These are phyloP conservation scores for Candida albicans DNA, from an alignment of 1,139 yeast genomes.

Conservation along the genomic window DNA sequence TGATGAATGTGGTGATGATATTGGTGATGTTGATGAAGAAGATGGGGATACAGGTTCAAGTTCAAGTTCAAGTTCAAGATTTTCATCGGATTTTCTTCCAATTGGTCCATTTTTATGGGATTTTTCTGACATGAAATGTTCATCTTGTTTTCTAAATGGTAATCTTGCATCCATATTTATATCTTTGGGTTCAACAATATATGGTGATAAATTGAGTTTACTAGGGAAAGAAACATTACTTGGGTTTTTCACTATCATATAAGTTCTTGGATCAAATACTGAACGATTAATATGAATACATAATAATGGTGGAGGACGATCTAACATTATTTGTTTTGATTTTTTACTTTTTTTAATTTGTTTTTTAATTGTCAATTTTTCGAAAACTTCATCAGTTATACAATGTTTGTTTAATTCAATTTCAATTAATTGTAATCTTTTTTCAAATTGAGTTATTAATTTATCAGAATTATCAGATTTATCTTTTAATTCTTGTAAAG, in stretches of 20 bases:
- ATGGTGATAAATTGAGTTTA: constrained; percentile 62
- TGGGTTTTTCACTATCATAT: constrained; percentile 78
- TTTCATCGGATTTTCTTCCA: not conserved
- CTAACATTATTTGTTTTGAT: constrained; percentile 75
- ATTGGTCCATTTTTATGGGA: not conserved
- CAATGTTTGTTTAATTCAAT: constrained; percentile 60
- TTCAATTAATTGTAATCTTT: constrained; percentile 57
- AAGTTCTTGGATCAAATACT: constrained; percentile 85
- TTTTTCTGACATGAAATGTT: constrained; percentile 5
- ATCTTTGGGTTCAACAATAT: constrained; percentile 67
- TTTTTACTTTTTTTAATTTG: constrained; percentile 76
- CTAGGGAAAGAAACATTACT: constrained; percentile 79
- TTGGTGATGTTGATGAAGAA: constrained; percentile 1
- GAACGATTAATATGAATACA: constrained; percentile 88
- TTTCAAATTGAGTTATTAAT: constrained; percentile 44
- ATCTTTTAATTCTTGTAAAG: constrained; percentile 27
- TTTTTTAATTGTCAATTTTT: constrained; percentile 69
- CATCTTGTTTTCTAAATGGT: constrained; percentile 66
- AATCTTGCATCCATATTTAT: constrained; percentile 78
- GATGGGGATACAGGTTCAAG: constrained; percentile 5
- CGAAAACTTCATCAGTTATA: constrained; percentile 78
- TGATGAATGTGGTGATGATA: constrained; percentile 4
- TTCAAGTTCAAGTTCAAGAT: not conserved
- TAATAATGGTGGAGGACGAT: constrained; percentile 82
- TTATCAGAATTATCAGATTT: constrained; percentile 35